phyloP scores from a whole-genome alignment of 2,329 filamentous ascomycete genomes.

The Pyrenophora seminiperda region DNA sequence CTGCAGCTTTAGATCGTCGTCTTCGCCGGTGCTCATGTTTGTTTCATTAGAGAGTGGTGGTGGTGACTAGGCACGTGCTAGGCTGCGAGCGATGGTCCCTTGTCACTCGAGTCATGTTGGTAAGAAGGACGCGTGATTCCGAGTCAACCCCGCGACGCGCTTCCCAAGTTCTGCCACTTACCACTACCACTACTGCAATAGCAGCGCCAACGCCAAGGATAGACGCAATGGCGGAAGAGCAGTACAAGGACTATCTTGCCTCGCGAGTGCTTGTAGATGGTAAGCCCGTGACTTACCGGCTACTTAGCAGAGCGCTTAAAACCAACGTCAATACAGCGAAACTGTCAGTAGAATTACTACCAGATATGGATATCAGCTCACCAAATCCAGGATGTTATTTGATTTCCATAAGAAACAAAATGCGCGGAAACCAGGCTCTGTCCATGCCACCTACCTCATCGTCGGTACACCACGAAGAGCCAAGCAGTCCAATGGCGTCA shows the following conservation, averaged over 20 bases:
- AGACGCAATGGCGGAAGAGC: constrained; percentile 57
- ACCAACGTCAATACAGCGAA: constrained; percentile 88
- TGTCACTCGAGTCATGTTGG: constrained; percentile 33
- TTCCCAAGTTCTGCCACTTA: constrained; percentile 10
- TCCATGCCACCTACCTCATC: constrained; percentile 93
- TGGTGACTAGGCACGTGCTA: constrained; percentile 2
- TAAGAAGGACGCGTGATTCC: constrained; percentile 32
- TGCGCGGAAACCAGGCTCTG: constrained; percentile 69
- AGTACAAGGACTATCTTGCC: constrained; percentile 73
- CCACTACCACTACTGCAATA: not conserved
- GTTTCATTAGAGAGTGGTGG: constrained; percentile 1
- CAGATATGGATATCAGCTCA: constrained; percentile 21
- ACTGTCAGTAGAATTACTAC: constrained; percentile 62
- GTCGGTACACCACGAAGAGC: constrained; percentile 65
- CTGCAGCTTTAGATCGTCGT: constrained; percentile 54
- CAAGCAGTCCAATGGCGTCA: constrained; percentile 46
- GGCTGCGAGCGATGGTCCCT: constrained; percentile 10
- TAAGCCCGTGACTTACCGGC: constrained; percentile 80
- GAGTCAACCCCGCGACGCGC: constrained; percentile 34
- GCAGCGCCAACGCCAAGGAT: constrained; percentile 4
- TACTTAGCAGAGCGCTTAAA: constrained; percentile 79
- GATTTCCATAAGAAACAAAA: constrained; percentile 84
- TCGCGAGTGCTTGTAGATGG: constrained; percentile 77
- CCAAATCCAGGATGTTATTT: constrained; percentile 71
- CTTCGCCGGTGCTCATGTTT: constrained; percentile 48